A percentile compares a stretch with the other conserved stretches of the same genome.
These are phyloP conservation scores for Periconia macrospinosa DNA, from an alignment of 2,329 filamentous ascomycete genomes.

Conservation along the genomic window DNA sequence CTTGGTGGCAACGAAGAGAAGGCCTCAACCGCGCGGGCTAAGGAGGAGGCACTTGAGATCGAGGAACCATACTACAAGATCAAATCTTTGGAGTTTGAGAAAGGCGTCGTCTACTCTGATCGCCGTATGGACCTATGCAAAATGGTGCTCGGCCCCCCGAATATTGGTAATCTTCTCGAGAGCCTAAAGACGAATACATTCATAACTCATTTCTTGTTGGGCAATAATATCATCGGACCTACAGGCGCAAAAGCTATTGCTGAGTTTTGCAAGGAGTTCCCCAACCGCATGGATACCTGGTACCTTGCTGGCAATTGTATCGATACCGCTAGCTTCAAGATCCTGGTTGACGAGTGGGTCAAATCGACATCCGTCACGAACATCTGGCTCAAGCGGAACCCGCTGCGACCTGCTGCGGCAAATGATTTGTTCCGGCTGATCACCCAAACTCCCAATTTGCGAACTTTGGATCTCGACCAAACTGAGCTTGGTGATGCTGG, in stretches of 20 bases:
- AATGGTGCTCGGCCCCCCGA: slow-evolving; percentile 56
- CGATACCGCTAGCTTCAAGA: slow-evolving; percentile 45
- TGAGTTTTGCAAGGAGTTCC: slow-evolving; percentile 50
- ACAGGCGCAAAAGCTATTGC: slow-evolving; percentile 48
- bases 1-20: slow-evolving; percentile 26
- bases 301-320: slow-evolving; percentile 60
- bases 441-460: slow-evolving; percentile 46
- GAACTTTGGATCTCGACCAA: slow-evolving; percentile 58
- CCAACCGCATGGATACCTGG: slow-evolving; percentile 57
- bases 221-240: slow-evolving; percentile 59
- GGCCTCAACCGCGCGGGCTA: slow-evolving; percentile 9
- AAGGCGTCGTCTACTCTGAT: slow-evolving; percentile 54
- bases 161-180: slow-evolving; percentile 55
- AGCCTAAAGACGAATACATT: slow-evolving; percentile 52
- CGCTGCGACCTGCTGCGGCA: slow-evolving; percentile 47
- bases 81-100: slow-evolving; percentile 42
- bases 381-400: slow-evolving; percentile 60
- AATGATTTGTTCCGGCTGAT: slow-evolving; percentile 50
- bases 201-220: slow-evolving; percentile 56
- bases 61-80: slow-evolving; percentile 39
- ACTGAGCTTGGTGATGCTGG: slow-evolving; percentile 55
- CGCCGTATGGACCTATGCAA: slow-evolving; percentile 59
- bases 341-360: slow-evolving; percentile 51
- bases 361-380: slow-evolving; percentile 51
- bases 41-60: slow-evolving; percentile 18